These are phyloP conservation scores for Knufia petricola DNA, from an alignment of 2,329 filamentous ascomycete genomes.

Conservation along the genomic window DNA sequence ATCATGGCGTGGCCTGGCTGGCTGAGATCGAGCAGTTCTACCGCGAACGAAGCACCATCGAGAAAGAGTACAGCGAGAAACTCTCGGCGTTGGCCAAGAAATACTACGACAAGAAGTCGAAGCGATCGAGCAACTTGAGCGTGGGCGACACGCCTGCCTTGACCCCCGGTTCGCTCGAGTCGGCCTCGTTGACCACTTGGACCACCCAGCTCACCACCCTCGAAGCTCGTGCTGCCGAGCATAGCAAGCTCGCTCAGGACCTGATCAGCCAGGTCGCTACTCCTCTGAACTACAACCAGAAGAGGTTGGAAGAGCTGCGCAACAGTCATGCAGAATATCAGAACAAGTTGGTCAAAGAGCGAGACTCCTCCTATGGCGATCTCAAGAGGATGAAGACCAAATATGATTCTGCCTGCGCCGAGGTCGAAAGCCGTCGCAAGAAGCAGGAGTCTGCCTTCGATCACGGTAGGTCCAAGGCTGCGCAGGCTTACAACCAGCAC, in stretches of 20 bases:
- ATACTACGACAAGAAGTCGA: conserved; percentile 94
- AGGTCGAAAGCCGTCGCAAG: conserved; percentile 87
- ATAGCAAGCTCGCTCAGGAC: conserved; percentile 73
- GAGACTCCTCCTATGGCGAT: conserved; percentile 73
- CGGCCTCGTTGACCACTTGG: conserved; percentile 95
- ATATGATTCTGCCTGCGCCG: conserved; percentile 87
- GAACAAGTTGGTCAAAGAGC: conserved; percentile 77
- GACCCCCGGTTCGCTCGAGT: conserved; percentile 92
- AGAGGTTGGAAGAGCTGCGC: conserved; percentile 79
- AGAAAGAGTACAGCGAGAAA: conserved; percentile 92
- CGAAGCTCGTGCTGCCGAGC: conserved; percentile 77
- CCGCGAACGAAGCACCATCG: conserved; percentile 83
- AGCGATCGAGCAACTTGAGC: conserved; percentile 75
- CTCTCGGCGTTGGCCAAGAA: conserved; percentile 82
- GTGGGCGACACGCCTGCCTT: conserved; percentile 88
- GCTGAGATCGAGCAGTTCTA: conserved; percentile 97
- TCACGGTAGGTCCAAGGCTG: conserved; percentile 72
- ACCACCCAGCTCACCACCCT: conserved; percentile 84
- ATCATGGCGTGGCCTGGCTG: conserved; percentile 80
- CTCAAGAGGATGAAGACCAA: conserved; percentile 84
- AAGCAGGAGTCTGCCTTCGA: conserved; percentile 93
- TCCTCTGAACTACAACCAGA: conserved; percentile 64
- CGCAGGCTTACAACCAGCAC: conserved; percentile 85
- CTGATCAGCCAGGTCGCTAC: conserved; percentile 74
- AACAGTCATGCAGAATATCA: conserved; percentile 87